Base-by-base conservation (phyloP, 2,329 filamentous ascomycete species). In the Tetracladium maxilliforme region DNA sequence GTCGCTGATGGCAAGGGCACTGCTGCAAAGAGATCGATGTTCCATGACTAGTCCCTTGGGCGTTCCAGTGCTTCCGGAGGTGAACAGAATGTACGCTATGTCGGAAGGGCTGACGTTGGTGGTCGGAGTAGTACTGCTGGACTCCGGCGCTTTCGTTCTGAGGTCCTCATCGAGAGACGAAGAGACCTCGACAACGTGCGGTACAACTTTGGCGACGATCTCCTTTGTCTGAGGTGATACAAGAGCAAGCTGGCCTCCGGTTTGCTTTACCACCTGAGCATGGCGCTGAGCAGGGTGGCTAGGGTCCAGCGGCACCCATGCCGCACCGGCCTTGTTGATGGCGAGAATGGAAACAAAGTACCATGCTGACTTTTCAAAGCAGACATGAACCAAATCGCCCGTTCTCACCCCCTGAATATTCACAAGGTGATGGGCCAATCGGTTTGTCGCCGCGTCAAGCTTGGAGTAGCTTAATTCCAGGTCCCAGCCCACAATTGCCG, bases 1-100 rank as follows among this genome's bases (percentile, higher is more conserved):
- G 4, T 58, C 52, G 3, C 62, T 58, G 6, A 93, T 56, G 7
- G 67, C 58, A 11, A 68, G 55, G n/a, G 92, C 55, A 35, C 92
- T 87, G 44, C 76, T 79, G 27, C 75, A 56, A 21, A 92, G 63
- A 37, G 83, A 92, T 20, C 64, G 54, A 34, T 86, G 75, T 0
- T 78, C 82, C 12, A 92, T 64, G 4, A 79, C 60, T 4, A 92
- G 76, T 3, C 81, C 81, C 41, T 92, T 92, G 0, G 81, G 83
- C 2, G 45, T 58, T 1, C 81, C 83, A 1, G 82, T 92, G 19
- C 76, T 87, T 4, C 84, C 84, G 14, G 79, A 84, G 0, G 81
- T 92, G 44, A 80, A 92, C 2, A 92, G 73, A 11, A 79, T 68
- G 42, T 92, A 92, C 6, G 80, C 74, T 3, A 80, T n/a, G n/a